These are phyloP conservation scores for Yarrowia bubula DNA, from an alignment of 805 yeast genomes.

Conservation along the genomic window DNA sequence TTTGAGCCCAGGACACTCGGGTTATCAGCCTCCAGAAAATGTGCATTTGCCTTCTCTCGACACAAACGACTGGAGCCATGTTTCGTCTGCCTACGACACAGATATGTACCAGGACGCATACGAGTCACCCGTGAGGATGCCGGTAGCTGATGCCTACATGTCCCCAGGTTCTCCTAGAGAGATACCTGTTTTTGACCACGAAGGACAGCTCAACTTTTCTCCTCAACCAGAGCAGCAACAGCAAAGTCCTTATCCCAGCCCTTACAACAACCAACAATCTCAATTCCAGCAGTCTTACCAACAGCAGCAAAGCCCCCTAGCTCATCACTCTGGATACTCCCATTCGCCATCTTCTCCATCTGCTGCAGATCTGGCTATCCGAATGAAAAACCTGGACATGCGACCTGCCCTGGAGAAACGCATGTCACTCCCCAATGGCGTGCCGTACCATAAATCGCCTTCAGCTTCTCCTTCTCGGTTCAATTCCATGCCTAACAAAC, in stretches of 20 bases:
- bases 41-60: not conserved
- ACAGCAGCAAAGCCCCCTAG: not conserved
- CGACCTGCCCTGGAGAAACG: constrained; percentile 8
- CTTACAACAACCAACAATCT: too few species aligned
- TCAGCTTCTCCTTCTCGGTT: constrained; percentile 1
- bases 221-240: too few species aligned
- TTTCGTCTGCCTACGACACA: not conserved
- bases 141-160: constrained; percentile 7
- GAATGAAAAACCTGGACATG: constrained; percentile 5
- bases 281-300: too few species aligned
- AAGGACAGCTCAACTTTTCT: too few species aligned
- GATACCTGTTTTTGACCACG: too few species aligned
- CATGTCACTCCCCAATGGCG: not conserved
- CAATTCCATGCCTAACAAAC: constrained; percentile 25
- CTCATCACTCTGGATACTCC: not conserved
- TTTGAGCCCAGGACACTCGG: not conserved
- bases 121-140: constrained; percentile 14
- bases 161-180: not conserved
- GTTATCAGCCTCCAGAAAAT: not conserved
- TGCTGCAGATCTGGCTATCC: not conserved
- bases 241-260: too few species aligned
- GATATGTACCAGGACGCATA: constrained; percentile 4
- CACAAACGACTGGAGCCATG: constrained; percentile 14
- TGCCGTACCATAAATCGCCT: constrained; percentile 8
- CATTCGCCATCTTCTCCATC: not conserved